Evolutionary conservation across 345 rosid species (phyloP).

Genomic region (Corymbia maculata): DNA sequence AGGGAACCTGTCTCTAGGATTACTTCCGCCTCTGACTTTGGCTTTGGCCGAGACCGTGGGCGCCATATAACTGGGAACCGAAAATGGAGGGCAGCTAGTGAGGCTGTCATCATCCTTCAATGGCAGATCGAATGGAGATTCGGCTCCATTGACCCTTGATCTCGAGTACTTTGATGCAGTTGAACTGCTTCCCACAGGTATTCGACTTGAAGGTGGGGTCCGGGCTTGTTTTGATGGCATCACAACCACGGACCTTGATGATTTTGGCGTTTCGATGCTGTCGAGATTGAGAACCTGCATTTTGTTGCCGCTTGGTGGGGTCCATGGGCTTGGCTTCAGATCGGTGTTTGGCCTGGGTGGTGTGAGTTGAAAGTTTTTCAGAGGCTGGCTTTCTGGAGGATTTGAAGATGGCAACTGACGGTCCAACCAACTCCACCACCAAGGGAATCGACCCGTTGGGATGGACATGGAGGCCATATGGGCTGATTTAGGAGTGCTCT

Average conservation of each 20-base stretch:
- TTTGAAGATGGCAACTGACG: conserved; percentile 36
- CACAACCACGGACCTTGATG: conserved; percentile 47
- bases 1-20: conserved; percentile 54
- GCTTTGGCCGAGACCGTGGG: conserved; percentile 88
- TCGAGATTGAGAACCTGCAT: conserved; percentile 33
- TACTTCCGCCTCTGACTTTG: conserved; percentile 55
- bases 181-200: conserved; percentile 9
- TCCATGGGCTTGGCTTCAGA: conserved; percentile 45
- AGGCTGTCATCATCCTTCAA: conserved; percentile 89
- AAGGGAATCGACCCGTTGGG: conserved; percentile 58
- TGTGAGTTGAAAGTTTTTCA: conserved; percentile 37
- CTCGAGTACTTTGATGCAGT: conserved; percentile 36
- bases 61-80: conserved; percentile 86
- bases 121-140: conserved; percentile 43
- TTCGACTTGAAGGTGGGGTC: conserved; percentile 38
- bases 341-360: conserved; percentile 44
- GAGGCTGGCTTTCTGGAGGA: conserved; percentile 29
- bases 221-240: conserved; percentile 29
- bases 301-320: conserved; percentile 26
- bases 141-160: conserved; percentile 44
- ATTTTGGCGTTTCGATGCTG: conserved; percentile 54
- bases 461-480: conserved; percentile 29
- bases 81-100: conserved; percentile 82
- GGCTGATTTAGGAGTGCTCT: conserved; percentile 42
- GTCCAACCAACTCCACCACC: conserved; percentile 99